Percentiles rank a stretch among this genome's conserved stretches.
Evolutionary conservation across 768 basidiomycete genomes (phyloP).

Genomic region (Auricularia sp.): DNA sequence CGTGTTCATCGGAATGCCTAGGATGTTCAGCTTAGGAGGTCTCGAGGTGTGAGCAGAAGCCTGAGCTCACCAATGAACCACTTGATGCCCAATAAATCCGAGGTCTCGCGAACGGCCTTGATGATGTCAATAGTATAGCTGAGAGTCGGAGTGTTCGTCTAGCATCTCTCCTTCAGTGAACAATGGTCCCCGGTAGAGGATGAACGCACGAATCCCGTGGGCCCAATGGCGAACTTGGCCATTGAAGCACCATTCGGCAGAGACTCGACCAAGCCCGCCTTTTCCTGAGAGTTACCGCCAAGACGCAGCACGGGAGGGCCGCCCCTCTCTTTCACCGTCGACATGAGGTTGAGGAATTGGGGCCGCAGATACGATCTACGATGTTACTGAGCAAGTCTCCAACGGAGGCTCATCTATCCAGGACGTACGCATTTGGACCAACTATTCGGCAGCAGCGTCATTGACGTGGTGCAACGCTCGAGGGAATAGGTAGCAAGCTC

Average conservation of each 20-base stretch:
- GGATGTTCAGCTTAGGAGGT: constrained; percentile 31
- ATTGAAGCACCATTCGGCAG: constrained; percentile 20
- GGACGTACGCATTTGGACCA: constrained; percentile 9
- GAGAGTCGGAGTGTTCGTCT: constrained; percentile 65
- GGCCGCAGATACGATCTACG: constrained; percentile 21
- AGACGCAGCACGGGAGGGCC: constrained; percentile 33
- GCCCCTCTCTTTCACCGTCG: constrained; percentile 34
- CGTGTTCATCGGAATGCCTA: constrained; percentile 31
- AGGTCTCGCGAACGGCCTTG: constrained; percentile 53
- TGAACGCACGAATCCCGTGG: constrained; percentile 9
- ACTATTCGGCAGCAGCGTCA: constrained; percentile 5
- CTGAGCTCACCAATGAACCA: constrained; percentile 49
- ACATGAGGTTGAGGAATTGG: constrained; percentile 39
- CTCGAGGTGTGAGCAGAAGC: no score
- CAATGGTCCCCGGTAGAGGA: no score
- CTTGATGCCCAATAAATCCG: constrained; percentile 44
- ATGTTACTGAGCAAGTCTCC: constrained; percentile 14
- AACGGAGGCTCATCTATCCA: background rate
- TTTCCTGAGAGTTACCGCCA: constrained; percentile 47
- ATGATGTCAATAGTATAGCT: constrained; percentile 57
- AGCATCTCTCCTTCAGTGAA: background rate
- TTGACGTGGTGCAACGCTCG: background rate
- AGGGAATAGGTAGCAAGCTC: background rate
- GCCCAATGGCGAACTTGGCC: constrained; percentile 20
- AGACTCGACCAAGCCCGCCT: constrained; percentile 20